Evolutionary conservation across 2,329 filamentous ascomycete genomes (phyloP), one percentile per base, ranked within the genome.

Genomic region (Stemphylium beticola): DNA sequence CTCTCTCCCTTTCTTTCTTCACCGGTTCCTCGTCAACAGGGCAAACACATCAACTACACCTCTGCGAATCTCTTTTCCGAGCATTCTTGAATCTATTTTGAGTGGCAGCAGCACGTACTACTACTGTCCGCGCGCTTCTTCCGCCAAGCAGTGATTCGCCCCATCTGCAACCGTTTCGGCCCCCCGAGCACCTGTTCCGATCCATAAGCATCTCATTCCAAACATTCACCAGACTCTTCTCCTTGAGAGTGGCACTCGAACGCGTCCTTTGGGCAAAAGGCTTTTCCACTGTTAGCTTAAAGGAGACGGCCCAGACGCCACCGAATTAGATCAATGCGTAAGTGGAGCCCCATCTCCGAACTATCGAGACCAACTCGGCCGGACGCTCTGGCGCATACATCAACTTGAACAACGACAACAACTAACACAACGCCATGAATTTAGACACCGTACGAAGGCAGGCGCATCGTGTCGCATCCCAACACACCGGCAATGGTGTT

Each of bases 371-470:
- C 45, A 49, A 12, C 34, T 15, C 14, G 15, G 29, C 18, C 26
- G 15, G 29, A n/a, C 26, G 20, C 33, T 41, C 24, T 9, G 29
- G 18, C 20, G 43, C 26, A 22, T n/a, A 34, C 17, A 32, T 38
- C 38, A 18, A 43, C 34, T 41, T 29, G 12, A 43, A 53, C 45
- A 55, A 50, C 53, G 40, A 53, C 45, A 55, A 50, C 53, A 34
- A 48, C 56, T 60, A 29, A 63, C 50, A 7, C 31, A 29, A 15
- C 29, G 55, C 53, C 24, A 59, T 66, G 53, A 42, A 42, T 40
- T 40, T 63, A 76, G 74, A 76, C 45, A 46, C 71, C 15, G 68
- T 76, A 63, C 67, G 72, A 53, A 70, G 65, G 36, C 66, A 74
- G 49, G 74, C 74, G 49, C 66, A 73, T 64, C 70, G 71, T 49